Conservation (phyloP, 2,329 filamentous ascomycete species). For the Verticillium longisporum region DNA sequence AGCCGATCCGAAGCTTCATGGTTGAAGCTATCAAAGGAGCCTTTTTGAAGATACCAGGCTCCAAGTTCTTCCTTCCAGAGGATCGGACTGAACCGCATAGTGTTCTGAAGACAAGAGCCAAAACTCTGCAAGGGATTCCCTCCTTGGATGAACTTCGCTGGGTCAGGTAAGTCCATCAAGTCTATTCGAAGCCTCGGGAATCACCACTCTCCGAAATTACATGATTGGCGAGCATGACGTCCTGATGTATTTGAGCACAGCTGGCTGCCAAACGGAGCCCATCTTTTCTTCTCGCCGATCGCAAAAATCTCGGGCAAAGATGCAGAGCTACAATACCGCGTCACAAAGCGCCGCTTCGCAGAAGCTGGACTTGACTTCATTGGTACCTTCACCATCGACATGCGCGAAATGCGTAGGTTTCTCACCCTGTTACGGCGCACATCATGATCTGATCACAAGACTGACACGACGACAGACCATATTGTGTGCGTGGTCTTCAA, state of each 20-base stretch:
- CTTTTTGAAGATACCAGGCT: conserved; percentile 24
- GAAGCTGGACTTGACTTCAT: conserved; percentile 22
- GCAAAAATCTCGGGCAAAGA: conserved; percentile 24
- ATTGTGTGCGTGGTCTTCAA: too few species aligned
- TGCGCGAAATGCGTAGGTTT: conserved; percentile 19
- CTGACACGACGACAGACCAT: too few species aligned
- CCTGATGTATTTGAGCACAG: too few species aligned
- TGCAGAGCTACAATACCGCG: conserved; percentile 23
- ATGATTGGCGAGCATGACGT: too few species aligned
- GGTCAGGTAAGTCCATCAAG: too few species aligned
- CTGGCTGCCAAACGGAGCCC: conserved; percentile 30
- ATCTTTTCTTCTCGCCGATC: conserved; percentile 30
- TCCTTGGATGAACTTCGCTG: conserved; percentile 31
- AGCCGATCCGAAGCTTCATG: conserved; percentile 21
- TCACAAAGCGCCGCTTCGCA: conserved; percentile 17
- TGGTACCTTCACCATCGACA: conserved; percentile 20
- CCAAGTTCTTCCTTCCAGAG: conserved; percentile 25
- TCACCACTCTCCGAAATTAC: too few species aligned
- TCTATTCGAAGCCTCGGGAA: too few species aligned
- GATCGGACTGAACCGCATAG: conserved; percentile 22
- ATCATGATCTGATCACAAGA: too few species aligned
- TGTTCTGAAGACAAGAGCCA: conserved; percentile 16
- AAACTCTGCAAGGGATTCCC: conserved; percentile 25
- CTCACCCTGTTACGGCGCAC: too few species aligned
- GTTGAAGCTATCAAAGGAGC: conserved; percentile 24